Conservation (phyloP, 345 rosid genomes). For the Euphorbia tirucalli region DNA sequence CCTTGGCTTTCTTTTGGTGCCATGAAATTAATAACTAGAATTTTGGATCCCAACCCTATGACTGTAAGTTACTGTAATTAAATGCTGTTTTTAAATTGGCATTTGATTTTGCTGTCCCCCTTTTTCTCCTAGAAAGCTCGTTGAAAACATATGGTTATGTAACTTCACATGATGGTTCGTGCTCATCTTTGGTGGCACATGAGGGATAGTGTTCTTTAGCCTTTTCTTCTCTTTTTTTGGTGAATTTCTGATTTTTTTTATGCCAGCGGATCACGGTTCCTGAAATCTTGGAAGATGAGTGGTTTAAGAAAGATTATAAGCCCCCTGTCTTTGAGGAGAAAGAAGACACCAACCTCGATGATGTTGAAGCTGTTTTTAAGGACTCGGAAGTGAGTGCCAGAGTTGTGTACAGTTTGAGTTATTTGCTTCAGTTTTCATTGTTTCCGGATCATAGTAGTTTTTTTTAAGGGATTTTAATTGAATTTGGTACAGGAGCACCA, state of each 20-base stretch:
- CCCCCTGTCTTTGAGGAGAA: slow-evolving; percentile 83
- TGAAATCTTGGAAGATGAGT: slow-evolving; percentile 77
- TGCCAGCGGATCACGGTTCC: slow-evolving; percentile 79
- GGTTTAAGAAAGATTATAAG: slow-evolving; percentile 88
- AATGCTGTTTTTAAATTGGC: background rate
- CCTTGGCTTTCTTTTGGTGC: slow-evolving; percentile 90
- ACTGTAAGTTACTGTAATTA: slow-evolving; percentile 57
- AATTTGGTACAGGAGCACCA: slow-evolving; percentile 62
- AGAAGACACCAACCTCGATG: slow-evolving; percentile 65
- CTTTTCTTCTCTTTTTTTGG: background rate
- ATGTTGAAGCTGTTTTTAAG: slow-evolving; percentile 89
- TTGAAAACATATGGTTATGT: background rate
- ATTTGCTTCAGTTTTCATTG: slow-evolving; percentile 3
- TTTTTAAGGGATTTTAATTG: slow-evolving; percentile 7
- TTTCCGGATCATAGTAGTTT: slow-evolving; percentile 1
- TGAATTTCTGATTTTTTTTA: slow-evolving; percentile 1
- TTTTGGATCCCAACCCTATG: slow-evolving; percentile 92
- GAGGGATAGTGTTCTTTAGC: background rate
- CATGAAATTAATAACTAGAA: slow-evolving; percentile 78
- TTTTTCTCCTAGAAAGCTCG: too few relatives aligned
- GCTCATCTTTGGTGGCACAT: background rate
- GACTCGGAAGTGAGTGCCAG: slow-evolving; percentile 66
- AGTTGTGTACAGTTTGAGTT: background rate
- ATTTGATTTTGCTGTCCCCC: slow-evolving; percentile 5
- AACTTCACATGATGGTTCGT: background rate